These are phyloP conservation scores for Tagetes erecta DNA, from an alignment of 129 eudicot genomes.

Conservation along the genomic window DNA sequence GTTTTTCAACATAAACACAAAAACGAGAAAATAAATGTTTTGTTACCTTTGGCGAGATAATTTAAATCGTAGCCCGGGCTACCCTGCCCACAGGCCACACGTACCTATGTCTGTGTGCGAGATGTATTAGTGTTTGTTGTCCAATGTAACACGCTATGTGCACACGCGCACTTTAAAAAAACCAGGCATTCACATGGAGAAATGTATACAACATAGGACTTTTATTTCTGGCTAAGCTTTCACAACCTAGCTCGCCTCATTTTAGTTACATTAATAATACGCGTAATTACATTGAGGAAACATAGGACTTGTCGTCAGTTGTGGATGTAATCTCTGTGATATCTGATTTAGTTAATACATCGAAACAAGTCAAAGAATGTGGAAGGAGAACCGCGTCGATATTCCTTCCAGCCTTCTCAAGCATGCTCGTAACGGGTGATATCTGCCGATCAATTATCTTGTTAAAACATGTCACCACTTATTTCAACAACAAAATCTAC, in stretches of 20 bases:
- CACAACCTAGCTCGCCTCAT: not conserved
- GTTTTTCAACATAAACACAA: too few relatives aligned
- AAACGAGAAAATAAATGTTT: too few relatives aligned
- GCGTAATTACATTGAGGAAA: conserved; percentile 33
- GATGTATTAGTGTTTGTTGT: too few relatives aligned
- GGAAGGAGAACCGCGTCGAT: conserved; percentile 55
- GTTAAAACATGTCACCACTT: not conserved
- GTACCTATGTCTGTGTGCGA: too few relatives aligned
- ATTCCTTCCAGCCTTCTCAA: conserved; percentile 36
- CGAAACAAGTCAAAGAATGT: conserved; percentile 60
- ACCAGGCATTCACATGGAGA: not conserved
- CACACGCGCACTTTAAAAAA: not conserved
- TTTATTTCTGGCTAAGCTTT: conserved; percentile 2
- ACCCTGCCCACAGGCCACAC: too few relatives aligned
- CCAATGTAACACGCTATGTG: too few relatives aligned
- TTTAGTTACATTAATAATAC: not conserved
- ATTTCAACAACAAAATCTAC: too few relatives aligned
- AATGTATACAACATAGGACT: not conserved
- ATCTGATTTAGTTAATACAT: conserved; percentile 46
- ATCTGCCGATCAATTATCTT: conserved; percentile 27
- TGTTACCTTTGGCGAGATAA: too few relatives aligned
- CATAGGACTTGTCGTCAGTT: conserved; percentile 18
- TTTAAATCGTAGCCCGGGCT: too few relatives aligned
- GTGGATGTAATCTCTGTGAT: conserved; percentile 19
- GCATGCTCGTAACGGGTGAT: conserved; percentile 35